Percentiles rank a stretch among this genome's conserved stretches.
Evolutionary conservation across 164 flowering plant genomes (phyloP).

Genomic region (Santalum album): DNA sequence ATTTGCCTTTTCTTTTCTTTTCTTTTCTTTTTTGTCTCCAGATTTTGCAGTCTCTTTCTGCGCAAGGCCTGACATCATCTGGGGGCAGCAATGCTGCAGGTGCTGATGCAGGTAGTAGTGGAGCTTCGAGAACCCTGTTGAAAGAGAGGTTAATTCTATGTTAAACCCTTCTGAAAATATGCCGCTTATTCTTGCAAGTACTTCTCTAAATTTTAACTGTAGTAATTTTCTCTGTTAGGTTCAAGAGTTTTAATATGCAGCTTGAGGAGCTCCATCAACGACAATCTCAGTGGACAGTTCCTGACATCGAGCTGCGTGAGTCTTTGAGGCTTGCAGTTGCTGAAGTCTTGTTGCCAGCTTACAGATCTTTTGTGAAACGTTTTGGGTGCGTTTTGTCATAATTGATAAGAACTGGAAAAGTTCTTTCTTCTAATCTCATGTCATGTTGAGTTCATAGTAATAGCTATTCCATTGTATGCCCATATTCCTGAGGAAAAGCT

Average conservation of each 20-base stretch:
- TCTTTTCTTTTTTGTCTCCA: background rate
- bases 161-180: background rate
- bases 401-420: too few relatives aligned
- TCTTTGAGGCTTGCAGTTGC: slow-evolving; percentile 51
- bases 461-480: too few relatives aligned
- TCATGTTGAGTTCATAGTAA: too few relatives aligned
- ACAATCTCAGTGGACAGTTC: slow-evolving; percentile 59
- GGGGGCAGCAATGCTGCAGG: background rate
- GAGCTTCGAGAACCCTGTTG: slow-evolving; percentile 5
- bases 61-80: slow-evolving; percentile 5
- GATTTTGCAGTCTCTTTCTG: slow-evolving; percentile 4
- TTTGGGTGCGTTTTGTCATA: slow-evolving; percentile 23
- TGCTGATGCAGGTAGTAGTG: slow-evolving; percentile 6
- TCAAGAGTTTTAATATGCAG: slow-evolving; percentile 43
- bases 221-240: slow-evolving; percentile 19
- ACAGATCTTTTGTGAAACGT: slow-evolving; percentile 43
- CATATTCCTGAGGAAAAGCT: too few relatives aligned
- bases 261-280: slow-evolving; percentile 61
- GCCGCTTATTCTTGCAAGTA: background rate
- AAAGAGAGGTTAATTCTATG: background rate
- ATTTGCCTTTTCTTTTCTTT: background rate
- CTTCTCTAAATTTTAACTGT: background rate
- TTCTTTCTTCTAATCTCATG: too few relatives aligned
- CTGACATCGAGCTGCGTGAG: slow-evolving; percentile 50
- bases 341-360: slow-evolving; percentile 48